Base-by-base conservation (phyloP, 352 stramenopile species). In the Phytophthora citricola region DNA sequence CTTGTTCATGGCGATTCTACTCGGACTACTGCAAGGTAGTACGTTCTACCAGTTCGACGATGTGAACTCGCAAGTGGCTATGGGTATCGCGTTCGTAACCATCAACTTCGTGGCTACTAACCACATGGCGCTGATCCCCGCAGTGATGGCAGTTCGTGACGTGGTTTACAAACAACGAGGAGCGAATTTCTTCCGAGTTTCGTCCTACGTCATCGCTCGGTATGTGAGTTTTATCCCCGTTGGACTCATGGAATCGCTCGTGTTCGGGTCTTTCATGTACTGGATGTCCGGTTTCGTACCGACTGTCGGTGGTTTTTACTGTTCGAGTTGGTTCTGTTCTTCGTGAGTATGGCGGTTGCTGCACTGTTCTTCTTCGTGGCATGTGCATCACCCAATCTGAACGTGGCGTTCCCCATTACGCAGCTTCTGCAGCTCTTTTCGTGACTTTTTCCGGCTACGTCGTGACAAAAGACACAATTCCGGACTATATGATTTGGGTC, bases 251-350 rank as follows among this genome's bases (percentile, higher is more conserved):
- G 87, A 95, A 67, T 69, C 71, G 7, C 46, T 92, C 7, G 53
- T 89, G 11, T 95, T 93, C 75, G 87, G 81, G 4, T 80, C 75
- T 2, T 63, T 93, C 56, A 56, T 92, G 4, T 95, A 93, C 59
- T 95, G 78, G 69, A 62, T 68, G 50, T 77, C 88, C 40, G 87
- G 87, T 5, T 75, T 93, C 39, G 72, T 59, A 14, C 43, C 29
- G 9, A 69, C 70, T 31, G 65, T 66, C 5, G 20, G 27, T 14
- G 69, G 76, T 10, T 92, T 79, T 49, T 93, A 15, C 53, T 86
- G 46, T 93, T 85, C 38, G 58, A 90, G 43, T 43, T 71, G 1
- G 66, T 90, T 8, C 53, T 95, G 8, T 66, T 91, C 54, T 60
- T 52, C 75, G 80, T 71, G 22, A 73, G 51, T 26, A 56, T 76